phyloP scores from a whole-genome alignment of 495 filamentous ascomycete genomes.

The Aspergillus taichungensis region DNA sequence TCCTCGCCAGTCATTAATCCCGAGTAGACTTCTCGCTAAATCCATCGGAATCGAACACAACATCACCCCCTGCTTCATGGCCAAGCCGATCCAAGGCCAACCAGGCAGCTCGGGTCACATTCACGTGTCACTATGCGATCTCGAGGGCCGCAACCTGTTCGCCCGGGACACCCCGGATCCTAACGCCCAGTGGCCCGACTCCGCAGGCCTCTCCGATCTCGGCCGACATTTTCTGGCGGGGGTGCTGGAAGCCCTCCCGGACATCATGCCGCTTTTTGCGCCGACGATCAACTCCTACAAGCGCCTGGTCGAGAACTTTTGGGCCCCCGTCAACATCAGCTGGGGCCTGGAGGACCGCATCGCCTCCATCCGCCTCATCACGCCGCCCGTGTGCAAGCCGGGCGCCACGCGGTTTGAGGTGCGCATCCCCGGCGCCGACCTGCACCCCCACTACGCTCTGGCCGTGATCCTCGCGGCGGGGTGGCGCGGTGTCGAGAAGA shows the following conservation, averaged over 20 bases:
- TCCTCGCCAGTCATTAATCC: background rate
- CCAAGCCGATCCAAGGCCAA: conserved; percentile 77
- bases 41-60: conserved; percentile 69
- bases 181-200: conserved; percentile 57
- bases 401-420: conserved; percentile 80
- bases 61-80: conserved; percentile 95
- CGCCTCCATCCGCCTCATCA: conserved; percentile 77
- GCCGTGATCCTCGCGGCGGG: conserved; percentile 72
- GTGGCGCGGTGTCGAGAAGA: conserved; percentile 78
- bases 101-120: conserved; percentile 90
- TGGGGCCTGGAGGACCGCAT: conserved; percentile 92
- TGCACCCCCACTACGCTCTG: conserved; percentile 77
- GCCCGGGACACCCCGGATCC: conserved; percentile 57
- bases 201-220: conserved; percentile 67
- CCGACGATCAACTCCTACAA: conserved; percentile 95
- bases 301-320: conserved; percentile 91
- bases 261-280: conserved; percentile 86
- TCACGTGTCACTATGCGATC: conserved; percentile 67
- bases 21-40: conserved; percentile 60
- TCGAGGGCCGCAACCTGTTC: conserved; percentile 61
- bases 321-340: conserved; percentile 89
- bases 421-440: conserved; percentile 77
- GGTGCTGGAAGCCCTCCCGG: conserved; percentile 72
- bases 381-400: conserved; percentile 67
- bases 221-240: conserved; percentile 86